phyloP scores from a whole-genome alignment of 176 grass and related monocot genomes.

The Secale cereale region DNA sequence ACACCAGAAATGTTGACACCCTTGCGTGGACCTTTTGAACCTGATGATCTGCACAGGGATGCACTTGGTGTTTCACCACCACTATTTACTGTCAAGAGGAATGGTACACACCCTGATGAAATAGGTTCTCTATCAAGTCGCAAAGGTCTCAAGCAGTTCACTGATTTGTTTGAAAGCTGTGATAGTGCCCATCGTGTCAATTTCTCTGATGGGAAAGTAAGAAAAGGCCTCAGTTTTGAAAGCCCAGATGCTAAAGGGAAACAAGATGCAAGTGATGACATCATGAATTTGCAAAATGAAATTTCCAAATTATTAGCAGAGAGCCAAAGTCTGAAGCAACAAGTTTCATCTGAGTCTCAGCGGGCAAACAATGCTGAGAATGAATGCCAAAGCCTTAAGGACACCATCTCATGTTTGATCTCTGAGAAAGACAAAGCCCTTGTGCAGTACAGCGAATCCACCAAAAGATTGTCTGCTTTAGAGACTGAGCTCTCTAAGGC shows the following conservation, averaged over 20 bases:
- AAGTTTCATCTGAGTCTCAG: conserved; percentile 47
- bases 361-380: conserved; percentile 48
- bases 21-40: conserved; percentile 32
- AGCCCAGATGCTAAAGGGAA: conserved; percentile 35
- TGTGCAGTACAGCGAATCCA: conserved; percentile 43
- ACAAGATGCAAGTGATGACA: conserved; percentile 27
- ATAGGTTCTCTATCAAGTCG: conserved; percentile 29
- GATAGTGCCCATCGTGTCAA: conserved; percentile 14
- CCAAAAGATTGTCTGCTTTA: conserved; percentile 36
- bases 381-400: conserved; percentile 46
- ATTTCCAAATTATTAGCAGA: conserved; percentile 48
- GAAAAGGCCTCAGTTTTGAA: conserved; percentile 49
- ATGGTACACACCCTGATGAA: conserved; percentile 47
- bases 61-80: conserved; percentile 24
- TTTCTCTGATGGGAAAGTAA: conserved; percentile 38
- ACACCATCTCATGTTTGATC: conserved; percentile 37
- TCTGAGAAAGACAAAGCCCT: conserved; percentile 41
- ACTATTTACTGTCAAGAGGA: conserved; percentile 42
- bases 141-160: conserved; percentile 54
- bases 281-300: conserved; percentile 46
- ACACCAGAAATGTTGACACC: conserved; percentile 36
- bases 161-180: conserved; percentile 37
- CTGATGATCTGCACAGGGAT: conserved; percentile 54
- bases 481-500: conserved; percentile 41
- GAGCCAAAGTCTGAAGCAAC: conserved; percentile 38